Evolutionary conservation across 1,284 basidiomycete genomes (phyloP), one percentile per base, ranked within the genome.

Genomic region (Cutaneotrichosporon daszewskae): DNA sequence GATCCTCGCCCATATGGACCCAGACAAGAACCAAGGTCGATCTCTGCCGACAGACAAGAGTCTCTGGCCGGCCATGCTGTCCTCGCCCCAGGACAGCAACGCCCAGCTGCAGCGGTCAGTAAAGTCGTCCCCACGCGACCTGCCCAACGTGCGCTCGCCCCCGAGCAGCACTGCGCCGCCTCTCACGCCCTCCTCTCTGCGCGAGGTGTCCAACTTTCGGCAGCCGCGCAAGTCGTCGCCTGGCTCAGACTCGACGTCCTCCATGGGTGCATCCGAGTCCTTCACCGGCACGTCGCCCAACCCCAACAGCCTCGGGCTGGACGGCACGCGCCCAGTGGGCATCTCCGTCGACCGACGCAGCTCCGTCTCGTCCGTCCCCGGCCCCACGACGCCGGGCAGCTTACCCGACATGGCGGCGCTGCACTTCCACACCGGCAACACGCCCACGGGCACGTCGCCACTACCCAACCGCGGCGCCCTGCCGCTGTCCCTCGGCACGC

Each of bases 31-130:
- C 11, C 59, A 61, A 32, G 83, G 83, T 9, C 79, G 82, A 4
- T 88, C 87, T 3, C 76, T 97, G 7, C 94, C 94, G 0, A 89
- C 89, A 49, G 91, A 97, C 68, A 87, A 91, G 81, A 73, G 76
- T 80, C 51, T 90, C 77, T 58, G 77, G 77, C 77, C 77, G 1
- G 72, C 73, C 6, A 75, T 76, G 14, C 70, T 78, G 14, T 75
- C 74, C 10, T 74, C 75, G 3, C 52, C 51, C 2, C 45, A 39
- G 7, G 81, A 47, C 14, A 49, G 56, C 19, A 35, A 56, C 17
- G 29, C 37, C 33, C 52, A 45, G 29, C 51, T 51, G 5, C n/a
- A n/a, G n/a, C 53, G 54, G 32, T 54, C 54, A 27, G 47, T 49
- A 25, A 49, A 44, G 43, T 65, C 57, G 50, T 56, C 46, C 43